phyloP scores from a whole-genome alignment of 2,329 filamentous ascomycete genomes.

The Xylaria arbuscula region DNA sequence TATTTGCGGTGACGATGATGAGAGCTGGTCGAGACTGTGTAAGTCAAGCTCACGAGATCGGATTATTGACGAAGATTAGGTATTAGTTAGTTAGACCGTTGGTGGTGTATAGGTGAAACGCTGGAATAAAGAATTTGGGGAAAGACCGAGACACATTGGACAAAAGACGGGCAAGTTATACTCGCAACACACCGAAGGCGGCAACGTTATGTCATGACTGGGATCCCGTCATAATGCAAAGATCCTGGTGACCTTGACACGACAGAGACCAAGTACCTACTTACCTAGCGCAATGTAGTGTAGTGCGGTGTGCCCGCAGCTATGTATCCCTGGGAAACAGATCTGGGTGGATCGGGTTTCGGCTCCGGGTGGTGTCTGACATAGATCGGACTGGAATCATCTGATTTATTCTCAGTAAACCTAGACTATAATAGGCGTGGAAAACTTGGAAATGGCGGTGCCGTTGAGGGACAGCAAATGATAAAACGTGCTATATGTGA shows the following conservation, averaged over 20 bases:
- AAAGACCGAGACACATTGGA: not conserved
- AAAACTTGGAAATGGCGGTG: slow-evolving; percentile 18
- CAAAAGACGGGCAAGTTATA: slow-evolving; percentile 5
- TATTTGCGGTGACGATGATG: not conserved
- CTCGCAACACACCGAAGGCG: slow-evolving; percentile 1
- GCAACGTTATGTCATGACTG: slow-evolving; percentile 29
- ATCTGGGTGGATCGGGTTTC: slow-evolving; percentile 22
- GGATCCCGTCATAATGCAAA: slow-evolving; percentile 11
- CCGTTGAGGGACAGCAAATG: slow-evolving; percentile 11
- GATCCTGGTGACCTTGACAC: no score
- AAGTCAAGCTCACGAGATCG: not conserved
- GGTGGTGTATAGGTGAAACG: not conserved
- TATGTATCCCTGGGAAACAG: not conserved
- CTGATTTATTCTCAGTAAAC: not conserved
- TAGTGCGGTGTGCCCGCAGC: no score
- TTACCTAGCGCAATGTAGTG: no score
- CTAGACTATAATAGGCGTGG: not conserved
- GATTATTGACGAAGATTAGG: not conserved
- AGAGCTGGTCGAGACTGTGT: not conserved
- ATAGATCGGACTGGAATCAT: slow-evolving; percentile 6
- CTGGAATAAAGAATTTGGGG: not conserved
- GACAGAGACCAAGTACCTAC: no score
- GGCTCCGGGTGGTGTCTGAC: slow-evolving; percentile 3
- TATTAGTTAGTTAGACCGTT: not conserved
- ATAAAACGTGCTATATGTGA: slow-evolving; percentile 10